These are phyloP conservation scores for Immersiporthe knoxdaviesiana DNA, from an alignment of 2,329 filamentous ascomycete species.

Conservation along the genomic window DNA sequence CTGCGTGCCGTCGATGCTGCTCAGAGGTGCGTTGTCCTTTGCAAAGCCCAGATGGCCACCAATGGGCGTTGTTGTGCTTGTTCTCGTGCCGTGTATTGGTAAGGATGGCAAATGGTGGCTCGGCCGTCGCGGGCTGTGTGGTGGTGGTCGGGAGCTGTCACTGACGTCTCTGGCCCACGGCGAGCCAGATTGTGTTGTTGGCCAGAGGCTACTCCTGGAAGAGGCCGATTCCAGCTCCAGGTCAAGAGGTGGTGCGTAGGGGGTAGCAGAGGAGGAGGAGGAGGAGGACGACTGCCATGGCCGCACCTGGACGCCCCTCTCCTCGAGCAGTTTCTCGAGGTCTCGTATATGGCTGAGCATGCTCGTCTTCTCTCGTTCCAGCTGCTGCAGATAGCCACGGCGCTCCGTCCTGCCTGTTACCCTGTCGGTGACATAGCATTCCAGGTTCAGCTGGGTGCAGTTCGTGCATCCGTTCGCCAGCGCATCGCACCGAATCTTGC, in stretches of 20 bases:
- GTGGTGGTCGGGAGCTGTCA: constrained; percentile 31
- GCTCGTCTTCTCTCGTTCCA: constrained; percentile 72
- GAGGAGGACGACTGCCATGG: constrained; percentile 54
- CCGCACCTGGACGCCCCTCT: constrained; percentile 63
- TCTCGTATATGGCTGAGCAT: constrained; percentile 69
- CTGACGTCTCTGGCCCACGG: constrained; percentile 43
- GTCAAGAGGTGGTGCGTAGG: constrained; percentile 36
- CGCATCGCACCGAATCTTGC: constrained; percentile 87
- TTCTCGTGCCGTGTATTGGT: constrained; percentile 31
- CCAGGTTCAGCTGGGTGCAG: constrained; percentile 74
- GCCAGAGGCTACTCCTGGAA: constrained; percentile 43
- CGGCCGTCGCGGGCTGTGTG: not conserved
- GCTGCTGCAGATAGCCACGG: constrained; percentile 75
- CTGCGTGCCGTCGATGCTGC: constrained; percentile 74
- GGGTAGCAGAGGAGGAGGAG: constrained; percentile 33
- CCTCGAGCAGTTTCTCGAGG: constrained; percentile 67
- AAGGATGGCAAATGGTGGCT: not conserved
- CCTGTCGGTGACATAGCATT: constrained; percentile 84
- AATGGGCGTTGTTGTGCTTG: constrained; percentile 35
- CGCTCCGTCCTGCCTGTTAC: constrained; percentile 81
- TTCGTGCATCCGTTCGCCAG: constrained; percentile 80
- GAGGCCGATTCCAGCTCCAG: constrained; percentile 34
- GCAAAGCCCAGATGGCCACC: constrained; percentile 71
- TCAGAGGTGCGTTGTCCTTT: constrained; percentile 66
- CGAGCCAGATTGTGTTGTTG: constrained; percentile 40